Conservation (phyloP, 2,329 filamentous ascomycete species). For the Fusarium multiceps region DNA sequence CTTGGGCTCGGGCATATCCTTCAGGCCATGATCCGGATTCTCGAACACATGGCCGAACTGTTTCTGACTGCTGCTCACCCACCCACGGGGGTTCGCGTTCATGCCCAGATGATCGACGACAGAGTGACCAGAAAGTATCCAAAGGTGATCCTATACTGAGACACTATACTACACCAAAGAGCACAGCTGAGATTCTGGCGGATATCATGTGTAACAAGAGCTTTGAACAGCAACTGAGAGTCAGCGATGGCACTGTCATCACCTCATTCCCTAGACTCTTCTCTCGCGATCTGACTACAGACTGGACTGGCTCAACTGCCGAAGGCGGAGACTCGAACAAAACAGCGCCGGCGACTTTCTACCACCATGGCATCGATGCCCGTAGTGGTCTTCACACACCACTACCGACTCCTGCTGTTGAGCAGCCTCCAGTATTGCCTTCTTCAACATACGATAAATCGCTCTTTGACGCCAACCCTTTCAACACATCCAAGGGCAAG, state of each 20-base stretch:
- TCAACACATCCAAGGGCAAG: conserved; percentile 19
- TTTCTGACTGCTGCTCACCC: conserved; percentile 40
- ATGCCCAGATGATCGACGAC: conserved; percentile 24
- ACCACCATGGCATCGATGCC: conserved; percentile 49
- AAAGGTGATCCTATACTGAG: conserved; percentile 32
- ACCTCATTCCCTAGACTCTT: conserved; percentile 51
- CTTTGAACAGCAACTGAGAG: conserved; percentile 24
- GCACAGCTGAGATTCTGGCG: conserved; percentile 33
- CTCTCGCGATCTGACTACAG: conserved; percentile 49
- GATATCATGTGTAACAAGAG: conserved; percentile 36
- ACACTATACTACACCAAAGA: conserved; percentile 37
- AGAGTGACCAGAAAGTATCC: conserved; percentile 16
- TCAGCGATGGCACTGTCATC: conserved; percentile 44
- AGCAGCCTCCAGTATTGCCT: conserved; percentile 12
- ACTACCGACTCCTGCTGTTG: conserved; percentile 7
- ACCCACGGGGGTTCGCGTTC: conserved; percentile 18
- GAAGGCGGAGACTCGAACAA: conserved; percentile 29
- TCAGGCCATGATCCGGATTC: conserved; percentile 1
- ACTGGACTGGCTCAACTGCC: conserved; percentile 47
- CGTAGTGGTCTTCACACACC: conserved; percentile 32
- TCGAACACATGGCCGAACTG: conserved; percentile 18
- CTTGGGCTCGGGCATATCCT: conserved; percentile 41
- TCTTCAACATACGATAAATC: conserved; percentile 27
- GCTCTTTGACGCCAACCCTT: conserved; percentile 43
- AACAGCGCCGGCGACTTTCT: conserved; percentile 31